Evolutionary conservation across 139 green algal species (phyloP).

Genomic region (Micractinium sp.): DNA sequence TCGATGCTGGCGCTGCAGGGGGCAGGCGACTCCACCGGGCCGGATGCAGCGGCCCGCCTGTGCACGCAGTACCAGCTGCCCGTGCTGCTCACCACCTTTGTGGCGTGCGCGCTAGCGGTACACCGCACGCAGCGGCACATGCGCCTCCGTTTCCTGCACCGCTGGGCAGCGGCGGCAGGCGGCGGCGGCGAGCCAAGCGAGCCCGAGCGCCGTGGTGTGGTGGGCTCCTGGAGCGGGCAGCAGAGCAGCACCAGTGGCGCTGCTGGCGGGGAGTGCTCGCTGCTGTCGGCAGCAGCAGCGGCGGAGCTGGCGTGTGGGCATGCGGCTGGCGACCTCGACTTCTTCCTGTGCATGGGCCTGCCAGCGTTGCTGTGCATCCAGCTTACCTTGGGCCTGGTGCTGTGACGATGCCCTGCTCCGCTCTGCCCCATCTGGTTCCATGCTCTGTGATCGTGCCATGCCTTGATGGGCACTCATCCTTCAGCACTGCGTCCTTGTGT

Average conservation of each 20-base stretch:
- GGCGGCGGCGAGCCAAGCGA: neutral
- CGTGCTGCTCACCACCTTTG: neutral
- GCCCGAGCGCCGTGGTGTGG: too few species aligned
- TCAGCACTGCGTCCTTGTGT: too few species aligned
- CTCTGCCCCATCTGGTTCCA: too few species aligned
- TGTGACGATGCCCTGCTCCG: too few species aligned
- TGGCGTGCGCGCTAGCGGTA: neutral
- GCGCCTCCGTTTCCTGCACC: neutral
- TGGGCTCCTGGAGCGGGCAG: too few species aligned
- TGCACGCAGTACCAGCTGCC: neutral
- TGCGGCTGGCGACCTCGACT: neutral
- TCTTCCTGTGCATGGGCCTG: neutral
- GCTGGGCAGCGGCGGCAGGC: neutral
- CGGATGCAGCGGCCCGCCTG: neutral
- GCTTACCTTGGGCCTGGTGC: neutral
- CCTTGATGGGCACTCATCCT: too few species aligned
- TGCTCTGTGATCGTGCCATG: too few species aligned
- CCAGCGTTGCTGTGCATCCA: neutral
- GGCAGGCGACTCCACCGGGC: neutral
- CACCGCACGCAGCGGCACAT: neutral
- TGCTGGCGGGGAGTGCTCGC: too few species aligned
- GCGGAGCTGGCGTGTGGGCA: neutral
- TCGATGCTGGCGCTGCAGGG: neutral
- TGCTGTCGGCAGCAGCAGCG: neutral
- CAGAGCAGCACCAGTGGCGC: too few species aligned